Evolutionary conservation across 2,329 filamentous ascomycete species (phyloP).

Genomic region (Pyrenophora teres): DNA sequence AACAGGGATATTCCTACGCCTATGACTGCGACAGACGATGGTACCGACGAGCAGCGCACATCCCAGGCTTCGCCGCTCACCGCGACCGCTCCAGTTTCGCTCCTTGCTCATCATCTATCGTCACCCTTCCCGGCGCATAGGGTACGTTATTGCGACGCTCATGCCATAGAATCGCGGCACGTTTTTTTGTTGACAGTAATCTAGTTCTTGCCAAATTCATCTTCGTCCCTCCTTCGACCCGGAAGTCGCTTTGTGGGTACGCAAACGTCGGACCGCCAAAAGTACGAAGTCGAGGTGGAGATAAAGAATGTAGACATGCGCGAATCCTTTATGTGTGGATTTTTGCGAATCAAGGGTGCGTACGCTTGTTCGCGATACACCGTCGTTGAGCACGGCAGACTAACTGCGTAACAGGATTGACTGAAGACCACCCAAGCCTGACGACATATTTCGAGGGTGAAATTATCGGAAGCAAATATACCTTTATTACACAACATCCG

Average conservation of each 20-base stretch:
- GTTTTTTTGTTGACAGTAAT: constrained; percentile 22
- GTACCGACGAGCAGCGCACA: constrained; percentile 42
- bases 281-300: constrained; percentile 95
- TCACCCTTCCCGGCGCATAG: constrained; percentile 43
- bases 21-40: constrained; percentile 44
- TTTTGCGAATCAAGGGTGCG: constrained; percentile 90
- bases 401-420: constrained; percentile 67
- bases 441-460: constrained; percentile 99
- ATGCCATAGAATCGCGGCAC: not conserved
- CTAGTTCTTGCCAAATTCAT: constrained; percentile 75
- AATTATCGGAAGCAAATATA: constrained; percentile 93
- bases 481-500: constrained; percentile 87
- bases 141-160: constrained; percentile 28
- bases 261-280: constrained; percentile 89
- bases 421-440: constrained; percentile 93
- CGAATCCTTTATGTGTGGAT: constrained; percentile 93
- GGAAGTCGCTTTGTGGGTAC: constrained; percentile 89
- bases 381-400: constrained; percentile 1
- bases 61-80: constrained; percentile 43
- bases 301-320: constrained; percentile 95
- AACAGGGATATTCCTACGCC: constrained; percentile 46
- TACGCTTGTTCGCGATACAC: constrained; percentile 1
- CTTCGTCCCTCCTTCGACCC: constrained; percentile 82
- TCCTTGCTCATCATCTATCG: constrained; percentile 30
- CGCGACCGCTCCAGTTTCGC: constrained; percentile 29